These are phyloP conservation scores for Candida gorgasii DNA, from an alignment of 805 yeast genomes.

Conservation along the genomic window DNA sequence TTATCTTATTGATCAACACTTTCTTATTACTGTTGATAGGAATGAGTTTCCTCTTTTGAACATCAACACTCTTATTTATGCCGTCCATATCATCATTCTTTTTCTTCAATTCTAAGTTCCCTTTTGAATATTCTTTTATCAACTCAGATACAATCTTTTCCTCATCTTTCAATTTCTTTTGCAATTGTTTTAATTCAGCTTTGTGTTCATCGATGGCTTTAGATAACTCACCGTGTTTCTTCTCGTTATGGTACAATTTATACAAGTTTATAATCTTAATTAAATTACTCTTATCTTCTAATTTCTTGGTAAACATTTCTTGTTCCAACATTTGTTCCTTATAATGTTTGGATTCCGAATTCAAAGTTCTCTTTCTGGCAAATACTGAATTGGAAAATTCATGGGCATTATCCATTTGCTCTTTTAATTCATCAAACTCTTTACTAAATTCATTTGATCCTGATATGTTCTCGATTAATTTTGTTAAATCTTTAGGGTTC, in stretches of 20 bases:
- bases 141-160: constrained; percentile 28
- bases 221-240: constrained; percentile 35
- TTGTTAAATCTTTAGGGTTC: constrained; percentile 72
- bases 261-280: constrained; percentile 57
- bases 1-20: constrained; percentile 48
- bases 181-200: constrained; percentile 36
- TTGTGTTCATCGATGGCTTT: constrained; percentile 28
- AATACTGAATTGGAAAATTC: constrained; percentile 64
- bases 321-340: constrained; percentile 74
- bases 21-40: constrained; percentile 63
- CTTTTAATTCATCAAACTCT: constrained; percentile 67
- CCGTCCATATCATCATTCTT: constrained; percentile 36
- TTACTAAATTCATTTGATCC: constrained; percentile 70
- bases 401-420: constrained; percentile 64
- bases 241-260: constrained; percentile 63
- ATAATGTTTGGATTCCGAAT: constrained; percentile 75
- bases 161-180: constrained; percentile 25
- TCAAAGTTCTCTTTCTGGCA: constrained; percentile 66
- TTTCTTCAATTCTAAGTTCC: constrained; percentile 43
- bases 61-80: constrained; percentile 44
- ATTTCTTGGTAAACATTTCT: constrained; percentile 59
- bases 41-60: constrained; percentile 49
- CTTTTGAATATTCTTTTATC: constrained; percentile 47
- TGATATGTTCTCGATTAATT: constrained; percentile 75
- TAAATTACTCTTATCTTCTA: constrained; percentile 48